phyloP scores from a whole-genome alignment of 2,329 filamentous ascomycete species.

The Cladophialophora exuberans region DNA sequence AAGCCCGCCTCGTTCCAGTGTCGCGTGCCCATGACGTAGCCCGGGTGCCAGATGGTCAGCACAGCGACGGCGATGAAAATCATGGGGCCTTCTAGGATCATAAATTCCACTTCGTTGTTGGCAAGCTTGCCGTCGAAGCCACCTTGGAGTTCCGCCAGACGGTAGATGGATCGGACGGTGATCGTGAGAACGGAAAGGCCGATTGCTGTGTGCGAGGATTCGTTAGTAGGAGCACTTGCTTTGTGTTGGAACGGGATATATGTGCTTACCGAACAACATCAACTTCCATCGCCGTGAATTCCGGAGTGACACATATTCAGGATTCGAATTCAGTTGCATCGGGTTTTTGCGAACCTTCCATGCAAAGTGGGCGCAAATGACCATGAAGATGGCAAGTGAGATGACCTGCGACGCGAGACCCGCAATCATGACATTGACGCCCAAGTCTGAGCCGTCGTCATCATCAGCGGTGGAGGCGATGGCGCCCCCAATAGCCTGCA shows the following conservation, averaged over 20 bases:
- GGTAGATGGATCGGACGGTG: slow-evolving; percentile 51
- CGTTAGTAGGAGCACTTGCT: background rate
- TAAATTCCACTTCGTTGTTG: slow-evolving; percentile 53
- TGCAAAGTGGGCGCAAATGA: slow-evolving; percentile 40
- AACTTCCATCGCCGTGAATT: background rate
- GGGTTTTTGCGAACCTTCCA: slow-evolving; percentile 17
- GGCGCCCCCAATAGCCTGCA: slow-evolving; percentile 65
- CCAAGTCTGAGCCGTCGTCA: slow-evolving; percentile 41
- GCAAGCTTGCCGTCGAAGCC: slow-evolving; percentile 52
- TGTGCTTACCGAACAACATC: slow-evolving; percentile 5
- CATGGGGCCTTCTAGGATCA: slow-evolving; percentile 58
- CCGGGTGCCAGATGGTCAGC: slow-evolving; percentile 51
- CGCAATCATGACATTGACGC: slow-evolving; percentile 70
- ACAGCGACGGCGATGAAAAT: slow-evolving; percentile 47
- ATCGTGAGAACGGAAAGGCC: slow-evolving; percentile 45
- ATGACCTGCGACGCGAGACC: slow-evolving; percentile 51
- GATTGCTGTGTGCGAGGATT: slow-evolving; percentile 31
- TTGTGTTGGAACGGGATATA: background rate
- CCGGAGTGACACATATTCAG: background rate
- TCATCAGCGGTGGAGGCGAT: slow-evolving; percentile 52
- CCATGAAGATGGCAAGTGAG: slow-evolving; percentile 57
- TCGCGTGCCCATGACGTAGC: slow-evolving; percentile 17
- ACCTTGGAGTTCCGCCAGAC: slow-evolving; percentile 52
- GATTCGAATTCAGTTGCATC: background rate
- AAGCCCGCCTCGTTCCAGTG: slow-evolving; percentile 8